Evolutionary conservation across 345 rosid species (phyloP).

Genomic region (Carallia pectinifolia): DNA sequence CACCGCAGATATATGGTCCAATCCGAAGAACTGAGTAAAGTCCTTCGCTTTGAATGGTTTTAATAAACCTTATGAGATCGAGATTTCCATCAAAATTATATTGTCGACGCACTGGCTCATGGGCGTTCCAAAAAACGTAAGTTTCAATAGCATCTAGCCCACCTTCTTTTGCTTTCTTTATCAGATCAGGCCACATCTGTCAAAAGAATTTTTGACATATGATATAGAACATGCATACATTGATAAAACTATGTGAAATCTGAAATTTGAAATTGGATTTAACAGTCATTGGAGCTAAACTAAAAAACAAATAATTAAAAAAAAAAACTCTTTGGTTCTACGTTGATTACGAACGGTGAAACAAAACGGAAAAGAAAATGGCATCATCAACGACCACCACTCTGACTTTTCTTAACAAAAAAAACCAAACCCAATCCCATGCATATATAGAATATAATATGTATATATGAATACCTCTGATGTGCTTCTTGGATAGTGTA

Average conservation of each 20-base stretch:
- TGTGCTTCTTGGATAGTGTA: conserved; percentile 16
- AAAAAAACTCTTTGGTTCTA: too few relatives aligned
- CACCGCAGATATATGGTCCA: conserved; percentile 76
- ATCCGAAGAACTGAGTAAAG: conserved; percentile 57
- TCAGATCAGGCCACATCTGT: conserved; percentile 72
- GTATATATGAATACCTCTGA: conserved; percentile 5
- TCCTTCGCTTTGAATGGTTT: conserved; percentile 44
- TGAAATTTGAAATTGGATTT: too few relatives aligned
- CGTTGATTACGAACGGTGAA: too few relatives aligned
- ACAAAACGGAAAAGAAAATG: too few relatives aligned
- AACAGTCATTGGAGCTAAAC: too few relatives aligned
- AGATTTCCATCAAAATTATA: conserved; percentile 51
- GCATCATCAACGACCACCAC: too few relatives aligned
- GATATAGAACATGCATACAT: background rate
- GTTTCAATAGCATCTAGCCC: conserved; percentile 67
- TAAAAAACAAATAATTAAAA: too few relatives aligned
- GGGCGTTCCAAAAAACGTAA: conserved; percentile 68
- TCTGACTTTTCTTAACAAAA: too few relatives aligned
- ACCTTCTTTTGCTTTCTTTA: conserved; percentile 53
- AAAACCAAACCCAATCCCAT: too few relatives aligned
- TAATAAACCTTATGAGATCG: conserved; percentile 53
- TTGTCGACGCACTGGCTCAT: conserved; percentile 43
- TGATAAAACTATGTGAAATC: too few relatives aligned
- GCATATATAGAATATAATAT: too few relatives aligned
- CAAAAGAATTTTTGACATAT: background rate